Base-by-base conservation (phyloP, 805 yeast species). In the Kodamaea laetipori region DNA sequence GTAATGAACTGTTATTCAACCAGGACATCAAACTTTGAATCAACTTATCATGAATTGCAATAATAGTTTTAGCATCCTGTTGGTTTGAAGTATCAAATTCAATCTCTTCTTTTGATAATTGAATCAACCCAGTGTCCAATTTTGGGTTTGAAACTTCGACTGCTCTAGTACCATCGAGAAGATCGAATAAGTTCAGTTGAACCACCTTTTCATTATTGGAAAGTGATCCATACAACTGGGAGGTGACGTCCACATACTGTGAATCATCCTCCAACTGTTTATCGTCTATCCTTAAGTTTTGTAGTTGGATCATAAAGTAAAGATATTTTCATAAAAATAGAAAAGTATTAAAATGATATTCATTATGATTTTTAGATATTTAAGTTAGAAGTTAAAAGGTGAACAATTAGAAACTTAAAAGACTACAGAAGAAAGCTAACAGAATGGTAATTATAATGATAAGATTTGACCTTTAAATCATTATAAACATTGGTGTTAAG, bases 151-250 rank as follows among this genome's bases (percentile, higher is more conserved):
- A 73, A 10, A 84, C 75, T 60, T 90, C 98, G 47, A 89, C 67
- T 0, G 98, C 96, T 51, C 90, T 82, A 1, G 97, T 86, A 0
- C 97, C 95, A 53, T 88, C 89, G 48, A 84, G 70, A 36, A 92
- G 71, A 43, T 81, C 78, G 64, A 89, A 88, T 19, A 65, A 64
- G 0, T 79, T 74, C 7, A 77, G 72, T 52, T 80, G 80, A 4
- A 78, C 77, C 13, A 92, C 80, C 37, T 75, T 70, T 24, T 82
- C 83, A 28, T 76, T 74, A 15, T 25, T 28, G 9, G 55, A 44
- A 30, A 76, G 55, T 13, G 77, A 65, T 3, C 58, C 48, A 39
- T 74, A 69, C 31, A 86, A 66, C n/a, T 65, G 59, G 4, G 63
- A 55, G 0, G 90, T 85, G n/a, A 86, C 69, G 55, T 85, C 90